Evolutionary conservation across 106 monocot species (phyloP).

Genomic region (Platanthera zijinensis): DNA sequence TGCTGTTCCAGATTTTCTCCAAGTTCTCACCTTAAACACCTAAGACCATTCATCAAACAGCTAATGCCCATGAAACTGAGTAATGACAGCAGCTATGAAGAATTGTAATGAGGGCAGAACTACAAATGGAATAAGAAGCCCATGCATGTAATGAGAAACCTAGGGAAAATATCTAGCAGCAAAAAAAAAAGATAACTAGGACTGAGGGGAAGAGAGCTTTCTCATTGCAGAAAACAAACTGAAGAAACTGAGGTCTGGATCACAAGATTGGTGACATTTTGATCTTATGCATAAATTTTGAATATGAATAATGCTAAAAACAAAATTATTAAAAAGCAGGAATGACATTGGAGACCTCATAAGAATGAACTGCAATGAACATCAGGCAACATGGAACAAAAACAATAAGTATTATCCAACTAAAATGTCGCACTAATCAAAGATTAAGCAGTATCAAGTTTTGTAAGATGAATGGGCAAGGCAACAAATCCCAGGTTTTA

Average conservation of each 20-base stretch:
- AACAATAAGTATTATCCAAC: too few relatives aligned
- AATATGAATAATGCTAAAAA: too few relatives aligned
- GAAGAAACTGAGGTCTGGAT: background rate
- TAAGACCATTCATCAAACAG: background rate
- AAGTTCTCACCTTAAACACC: background rate
- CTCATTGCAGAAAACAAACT: background rate
- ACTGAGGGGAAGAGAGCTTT: background rate
- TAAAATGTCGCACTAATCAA: too few relatives aligned
- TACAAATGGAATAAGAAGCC: background rate
- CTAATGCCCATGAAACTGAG: background rate
- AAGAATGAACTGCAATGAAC: background rate
- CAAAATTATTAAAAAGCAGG: too few relatives aligned
- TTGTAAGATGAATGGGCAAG: background rate
- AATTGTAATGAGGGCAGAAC: background rate
- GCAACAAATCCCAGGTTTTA: background rate
- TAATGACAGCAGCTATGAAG: background rate
- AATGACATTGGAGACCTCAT: too few relatives aligned
- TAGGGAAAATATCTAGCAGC: background rate
- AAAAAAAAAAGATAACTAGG: background rate
- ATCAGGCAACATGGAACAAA: too few relatives aligned
- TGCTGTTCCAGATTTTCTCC: background rate
- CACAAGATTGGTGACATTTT: background rate
- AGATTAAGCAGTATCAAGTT: background rate
- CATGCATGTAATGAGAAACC: background rate
- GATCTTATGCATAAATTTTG: too few relatives aligned